phyloP scores from a whole-genome alignment of 345 rosid species.

The Populus nigra region DNA sequence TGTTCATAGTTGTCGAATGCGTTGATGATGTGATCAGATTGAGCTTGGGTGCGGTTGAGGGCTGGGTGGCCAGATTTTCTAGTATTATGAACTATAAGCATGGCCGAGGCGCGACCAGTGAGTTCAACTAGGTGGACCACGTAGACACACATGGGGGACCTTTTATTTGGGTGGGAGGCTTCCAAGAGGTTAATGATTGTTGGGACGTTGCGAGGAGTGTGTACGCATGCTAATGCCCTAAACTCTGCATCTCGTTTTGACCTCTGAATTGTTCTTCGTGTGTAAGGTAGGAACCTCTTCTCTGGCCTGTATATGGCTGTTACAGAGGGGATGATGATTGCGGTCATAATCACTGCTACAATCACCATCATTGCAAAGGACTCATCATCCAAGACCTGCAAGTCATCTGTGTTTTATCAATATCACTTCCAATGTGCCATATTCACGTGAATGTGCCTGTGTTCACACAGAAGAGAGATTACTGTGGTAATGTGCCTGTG shows the following conservation, averaged over 20 bases:
- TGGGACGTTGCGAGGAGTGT: constrained; percentile 86
- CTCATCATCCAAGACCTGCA: constrained; percentile 75
- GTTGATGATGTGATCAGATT: constrained; percentile 84
- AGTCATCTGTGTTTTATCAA: neutral
- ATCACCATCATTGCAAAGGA: constrained; percentile 80
- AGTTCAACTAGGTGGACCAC: constrained; percentile 95
- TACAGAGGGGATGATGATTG: constrained; percentile 62
- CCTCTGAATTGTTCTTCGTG: constrained; percentile 60
- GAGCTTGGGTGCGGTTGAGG: constrained; percentile 83
- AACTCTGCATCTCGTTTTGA: constrained; percentile 69
- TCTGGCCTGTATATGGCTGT: constrained; percentile 58
- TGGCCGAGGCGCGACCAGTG: constrained; percentile 92
- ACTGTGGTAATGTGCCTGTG: neutral
- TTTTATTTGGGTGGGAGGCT: constrained; percentile 74
- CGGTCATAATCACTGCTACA: constrained; percentile 71
- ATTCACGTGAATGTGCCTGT: neutral
- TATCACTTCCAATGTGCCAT: neutral
- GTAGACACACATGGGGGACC: constrained; percentile 67
- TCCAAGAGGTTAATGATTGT: constrained; percentile 84
- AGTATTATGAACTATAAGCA: constrained; percentile 85
- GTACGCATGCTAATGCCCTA: constrained; percentile 62
- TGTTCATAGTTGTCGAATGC: constrained; percentile 87
- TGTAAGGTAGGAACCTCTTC: constrained; percentile 61
- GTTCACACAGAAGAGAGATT: neutral
- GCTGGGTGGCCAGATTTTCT: constrained; percentile 68